These are phyloP conservation scores for Capsella rubella DNA, from an alignment of 441 rosid species.

Conservation along the genomic window DNA sequence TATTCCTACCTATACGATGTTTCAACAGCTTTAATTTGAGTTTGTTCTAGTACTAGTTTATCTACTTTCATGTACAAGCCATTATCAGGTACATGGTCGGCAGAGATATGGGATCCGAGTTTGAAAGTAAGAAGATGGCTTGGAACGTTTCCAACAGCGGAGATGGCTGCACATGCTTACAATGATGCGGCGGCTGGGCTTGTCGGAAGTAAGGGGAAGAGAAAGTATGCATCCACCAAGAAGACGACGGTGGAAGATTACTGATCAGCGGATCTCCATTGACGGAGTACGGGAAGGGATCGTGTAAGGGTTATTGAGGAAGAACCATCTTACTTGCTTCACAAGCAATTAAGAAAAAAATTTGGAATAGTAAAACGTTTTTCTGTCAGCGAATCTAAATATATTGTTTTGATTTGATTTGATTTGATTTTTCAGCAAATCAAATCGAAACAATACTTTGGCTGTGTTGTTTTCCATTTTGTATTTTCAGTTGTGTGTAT, in stretches of 20 bases:
- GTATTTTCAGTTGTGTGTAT: too few relatives aligned
- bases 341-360: conserved; percentile 21
- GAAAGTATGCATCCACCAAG: neutral
- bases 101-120: neutral
- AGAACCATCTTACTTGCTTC: conserved; percentile 62
- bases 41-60: too few relatives aligned
- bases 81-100: neutral
- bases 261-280: conserved; percentile 18
- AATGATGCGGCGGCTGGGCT: neutral
- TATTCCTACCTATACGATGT: too few relatives aligned
- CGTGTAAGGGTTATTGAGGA: conserved; percentile 75
- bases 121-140: neutral
- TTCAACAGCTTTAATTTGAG: too few relatives aligned
- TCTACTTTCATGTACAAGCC: neutral
- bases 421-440: neutral
- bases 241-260: neutral
- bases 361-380: neutral
- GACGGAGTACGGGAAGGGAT: conserved; percentile 75
- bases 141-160: neutral
- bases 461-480: too few relatives aligned
- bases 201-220: neutral
- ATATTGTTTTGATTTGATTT: neutral
- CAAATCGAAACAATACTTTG: too few relatives aligned
- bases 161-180: neutral
- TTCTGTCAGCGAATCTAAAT: neutral